phyloP scores from a whole-genome alignment of 2,329 filamentous ascomycete species.

The Colletotrichum chlorophyti region DNA sequence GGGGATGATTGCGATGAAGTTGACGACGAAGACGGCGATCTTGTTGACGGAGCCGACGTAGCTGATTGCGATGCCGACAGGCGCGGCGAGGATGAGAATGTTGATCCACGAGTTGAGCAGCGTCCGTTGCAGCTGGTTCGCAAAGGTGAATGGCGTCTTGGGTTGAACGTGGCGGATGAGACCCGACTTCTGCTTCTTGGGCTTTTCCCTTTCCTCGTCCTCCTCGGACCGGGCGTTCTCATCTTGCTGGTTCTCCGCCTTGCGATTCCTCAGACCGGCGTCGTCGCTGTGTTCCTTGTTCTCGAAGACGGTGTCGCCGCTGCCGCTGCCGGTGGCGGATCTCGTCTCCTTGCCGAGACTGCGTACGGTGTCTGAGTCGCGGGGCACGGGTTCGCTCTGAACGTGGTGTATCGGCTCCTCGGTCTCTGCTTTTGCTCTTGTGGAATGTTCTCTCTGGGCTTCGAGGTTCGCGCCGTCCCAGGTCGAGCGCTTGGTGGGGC shows the following conservation, averaged over 20 bases:
- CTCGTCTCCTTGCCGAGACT: constrained; percentile 26
- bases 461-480: constrained; percentile 44
- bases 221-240: constrained; percentile 29
- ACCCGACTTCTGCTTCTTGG: constrained; percentile 46
- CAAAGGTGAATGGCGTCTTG: constrained; percentile 62
- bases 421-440: constrained; percentile 31
- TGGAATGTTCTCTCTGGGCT: constrained; percentile 33
- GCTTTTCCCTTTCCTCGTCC: constrained; percentile 44
- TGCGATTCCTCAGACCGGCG: constrained; percentile 39
- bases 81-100: constrained; percentile 77
- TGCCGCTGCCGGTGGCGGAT: constrained; percentile 25
- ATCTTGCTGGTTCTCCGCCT: constrained; percentile 34
- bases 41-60: constrained; percentile 63
- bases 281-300: constrained; percentile 33
- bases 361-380: constrained; percentile 33
- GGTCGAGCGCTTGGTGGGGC: constrained; percentile 38
- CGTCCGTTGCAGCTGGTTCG: constrained; percentile 75
- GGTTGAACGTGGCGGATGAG: constrained; percentile 55
- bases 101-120: constrained; percentile 89
- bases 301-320: constrained; percentile 30
- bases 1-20: constrained; percentile 93
- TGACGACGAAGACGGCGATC: constrained; percentile 80
- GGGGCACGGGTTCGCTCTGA: constrained; percentile 40
- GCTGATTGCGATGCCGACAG: constrained; percentile 78
- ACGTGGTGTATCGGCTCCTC: constrained; percentile 43